Evolutionary conservation across 129 eudicot genomes (phyloP), one percentile per base, ranked within the genome.

Genomic region (Tanacetum coccineum): DNA sequence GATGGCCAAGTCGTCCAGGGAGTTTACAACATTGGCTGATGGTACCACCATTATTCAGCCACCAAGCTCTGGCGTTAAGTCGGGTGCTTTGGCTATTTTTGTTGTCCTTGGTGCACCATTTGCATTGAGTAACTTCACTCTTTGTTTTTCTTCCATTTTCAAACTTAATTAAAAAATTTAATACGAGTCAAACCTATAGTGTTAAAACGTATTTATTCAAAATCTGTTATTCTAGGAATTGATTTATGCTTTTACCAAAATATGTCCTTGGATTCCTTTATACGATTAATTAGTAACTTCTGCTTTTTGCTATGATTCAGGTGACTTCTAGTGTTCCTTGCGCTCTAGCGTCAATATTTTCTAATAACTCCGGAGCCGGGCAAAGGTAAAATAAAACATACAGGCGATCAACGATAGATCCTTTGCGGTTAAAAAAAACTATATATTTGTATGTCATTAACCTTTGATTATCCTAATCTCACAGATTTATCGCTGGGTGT

Each of bases 241-340:
- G 0, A n/a, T 53, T 22, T n/a, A 32, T 4, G 2, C 17, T 14
- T 15, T 60, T 60, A 12, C 15, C 10, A 60, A 60, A 59, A 60
- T 22, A 22, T 22, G 25, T 0, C 25, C 1, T 22, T 1, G 25
- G 25, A 22, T 22, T 22, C 25, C 59, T 32, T 36, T 6, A 7
- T 36, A 61, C 39, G 42, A 36, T 0, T 36, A 6, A 0, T 36
- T 36, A 6, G 42, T 36, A 36, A 36, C 42, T 36, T 36, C 2
- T n/a, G 7, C 15, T 17, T 49, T 22, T 67, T 5, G 4, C 7
- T 36, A 17, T 30, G 13, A 32, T 67, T 36, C 79, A 88, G 96
- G 82, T 83, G 5, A 85, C 96, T 54, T 85, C 21, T 19, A 88
- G 89, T 67, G 76, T 88, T 59, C 96, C 96, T 6, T 88, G 84